phyloP scores from a whole-genome alignment of 1,284 basidiomycete genomes.

The Puccinia horiana region DNA sequence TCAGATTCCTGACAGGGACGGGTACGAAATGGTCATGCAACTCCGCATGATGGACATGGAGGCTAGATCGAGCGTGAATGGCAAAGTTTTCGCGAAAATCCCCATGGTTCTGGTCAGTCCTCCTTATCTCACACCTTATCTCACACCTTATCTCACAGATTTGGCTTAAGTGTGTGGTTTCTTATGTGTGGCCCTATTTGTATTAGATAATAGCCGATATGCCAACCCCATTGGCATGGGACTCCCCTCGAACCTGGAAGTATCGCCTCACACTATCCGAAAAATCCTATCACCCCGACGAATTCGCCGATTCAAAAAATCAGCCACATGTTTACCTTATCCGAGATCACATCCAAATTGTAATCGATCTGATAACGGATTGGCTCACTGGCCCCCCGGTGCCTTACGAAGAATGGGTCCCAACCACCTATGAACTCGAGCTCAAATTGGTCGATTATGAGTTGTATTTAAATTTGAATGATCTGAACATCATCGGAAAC shows the following conservation, averaged over 20 bases:
- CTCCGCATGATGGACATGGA: slow-evolving; percentile 77
- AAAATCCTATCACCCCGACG: slow-evolving; percentile 8
- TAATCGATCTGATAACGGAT: slow-evolving; percentile 82
- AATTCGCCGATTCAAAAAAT: background rate
- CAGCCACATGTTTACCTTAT: slow-evolving; percentile 72
- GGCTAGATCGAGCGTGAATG: slow-evolving; percentile 80
- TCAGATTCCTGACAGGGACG: slow-evolving; percentile 70
- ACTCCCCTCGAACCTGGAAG: slow-evolving; percentile 71
- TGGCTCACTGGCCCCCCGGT: slow-evolving; percentile 78
- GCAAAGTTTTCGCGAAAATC: slow-evolving; percentile 73
- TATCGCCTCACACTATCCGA: slow-evolving; percentile 69
- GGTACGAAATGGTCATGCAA: slow-evolving; percentile 76
- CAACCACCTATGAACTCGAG: slow-evolving; percentile 73
- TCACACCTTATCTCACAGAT: background rate
- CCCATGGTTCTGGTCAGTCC: slow-evolving; percentile 66
- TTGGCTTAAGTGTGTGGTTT: slow-evolving; percentile 19
- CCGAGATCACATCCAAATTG: slow-evolving; percentile 87
- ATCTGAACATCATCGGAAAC: slow-evolving; percentile 91
- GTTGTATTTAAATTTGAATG: slow-evolving; percentile 81
- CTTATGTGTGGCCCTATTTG: slow-evolving; percentile 51
- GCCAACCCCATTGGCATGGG: slow-evolving; percentile 62
- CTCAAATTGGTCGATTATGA: slow-evolving; percentile 73
- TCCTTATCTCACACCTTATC: too few relatives aligned
- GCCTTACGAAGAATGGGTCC: slow-evolving; percentile 77
- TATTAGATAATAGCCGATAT: slow-evolving; percentile 59